Evolutionary conservation across 2,329 filamentous ascomycete species (phyloP), one percentile per base, ranked within the genome.

Genomic region (Eurotiales sp.): DNA sequence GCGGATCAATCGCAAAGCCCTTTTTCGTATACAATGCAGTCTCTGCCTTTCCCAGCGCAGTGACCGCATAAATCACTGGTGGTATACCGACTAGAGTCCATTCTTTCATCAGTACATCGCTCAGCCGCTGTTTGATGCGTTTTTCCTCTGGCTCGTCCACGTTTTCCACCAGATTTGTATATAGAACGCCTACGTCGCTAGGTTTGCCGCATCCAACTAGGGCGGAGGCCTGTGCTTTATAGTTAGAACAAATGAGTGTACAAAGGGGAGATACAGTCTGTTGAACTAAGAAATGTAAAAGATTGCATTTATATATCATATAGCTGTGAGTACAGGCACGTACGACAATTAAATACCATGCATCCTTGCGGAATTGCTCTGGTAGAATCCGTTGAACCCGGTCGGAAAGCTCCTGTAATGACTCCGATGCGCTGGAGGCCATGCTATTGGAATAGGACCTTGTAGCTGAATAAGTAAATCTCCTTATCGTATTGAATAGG

Each of bases 281-380:
- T n/a, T n/a, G n/a, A n/a, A n/a, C n/a, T n/a, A n/a, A n/a, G n/a
- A n/a, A n/a, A n/a, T n/a, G n/a, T n/a, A n/a, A n/a, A n/a, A n/a
- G n/a, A n/a, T n/a, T 30, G 22, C 11, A 23, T 45, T 30, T 17
- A 30, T 29, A 22, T 46, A 14, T 19, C 6, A 29, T 15, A 5
- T 3, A 8, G n/a, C 11, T 29, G 30, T 36, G 15, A n/a, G 12
- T 14, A 11, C 14, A 19, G n/a, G 63, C 66, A 59, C 67, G 59
- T 49, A 72, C 71, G 36, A 68, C 59, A 65, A 72, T 32, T 68
- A 72, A 12, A 64, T 78, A 59, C 78, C 77, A 52, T 65, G 77
- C 62, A 76, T 80, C 56, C 81, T 91, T 4, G 87, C 90, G 3
- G 68, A 77, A 12, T 78, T 95, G 57, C 22, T 59, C 55, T 8